Conservation (phyloP, 2,329 filamentous ascomycete genomes). For the Fusarium dimerum region DNA sequence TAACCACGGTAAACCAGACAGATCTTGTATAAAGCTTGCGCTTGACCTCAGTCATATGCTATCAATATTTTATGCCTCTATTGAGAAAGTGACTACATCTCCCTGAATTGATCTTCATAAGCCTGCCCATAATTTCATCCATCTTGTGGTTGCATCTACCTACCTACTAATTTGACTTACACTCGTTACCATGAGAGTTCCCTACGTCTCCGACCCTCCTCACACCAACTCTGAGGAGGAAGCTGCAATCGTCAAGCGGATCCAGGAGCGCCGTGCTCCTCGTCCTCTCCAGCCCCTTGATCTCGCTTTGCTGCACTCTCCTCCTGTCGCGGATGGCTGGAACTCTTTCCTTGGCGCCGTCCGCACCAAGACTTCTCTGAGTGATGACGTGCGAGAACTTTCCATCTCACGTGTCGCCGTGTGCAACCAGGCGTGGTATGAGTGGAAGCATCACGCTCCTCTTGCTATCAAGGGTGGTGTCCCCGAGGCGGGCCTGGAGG, state of each 20-base stretch:
- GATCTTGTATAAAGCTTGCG: neutral
- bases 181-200: conserved; percentile 59
- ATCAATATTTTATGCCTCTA: too few species aligned
- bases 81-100: too few species aligned
- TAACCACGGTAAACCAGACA: conserved; percentile 23
- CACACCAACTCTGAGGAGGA: conserved; percentile 47
- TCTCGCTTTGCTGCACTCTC: conserved; percentile 72
- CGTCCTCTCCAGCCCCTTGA: conserved; percentile 75
- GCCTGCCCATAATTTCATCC: neutral
- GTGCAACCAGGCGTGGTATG: conserved; percentile 80
- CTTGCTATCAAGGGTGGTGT: conserved; percentile 62
- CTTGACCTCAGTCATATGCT: neutral
- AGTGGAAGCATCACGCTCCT: conserved; percentile 79
- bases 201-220: conserved; percentile 60
- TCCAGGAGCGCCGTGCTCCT: conserved; percentile 65
- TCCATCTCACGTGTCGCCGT: conserved; percentile 81
- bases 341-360: conserved; percentile 68
- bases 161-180: conserved; percentile 4
- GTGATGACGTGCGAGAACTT: conserved; percentile 67
- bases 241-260: conserved; percentile 61
- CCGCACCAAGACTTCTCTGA: conserved; percentile 53
- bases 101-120: neutral
- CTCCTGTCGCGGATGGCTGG: conserved; percentile 74
- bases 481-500: conserved; percentile 48
- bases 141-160: neutral